phyloP scores from a whole-genome alignment of 2,329 filamentous ascomycete genomes.

The Didymellaceae sp. region DNA sequence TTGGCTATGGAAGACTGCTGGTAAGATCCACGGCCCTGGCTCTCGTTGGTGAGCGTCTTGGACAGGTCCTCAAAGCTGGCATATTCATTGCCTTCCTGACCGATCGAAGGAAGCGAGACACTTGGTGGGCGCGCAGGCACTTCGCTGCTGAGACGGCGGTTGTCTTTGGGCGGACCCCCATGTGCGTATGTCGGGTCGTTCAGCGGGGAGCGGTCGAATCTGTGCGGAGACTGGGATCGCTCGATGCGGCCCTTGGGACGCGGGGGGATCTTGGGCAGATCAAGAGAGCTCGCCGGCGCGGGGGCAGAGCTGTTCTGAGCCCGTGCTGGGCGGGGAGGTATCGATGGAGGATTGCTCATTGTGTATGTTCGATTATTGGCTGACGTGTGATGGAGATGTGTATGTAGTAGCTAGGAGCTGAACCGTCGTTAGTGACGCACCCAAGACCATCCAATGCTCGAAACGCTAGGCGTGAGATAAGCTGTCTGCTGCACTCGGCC shows the following conservation, averaged over 20 bases:
- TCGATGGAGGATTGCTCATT: constrained; percentile 59
- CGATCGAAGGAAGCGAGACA: constrained; percentile 82
- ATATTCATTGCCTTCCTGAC: constrained; percentile 91
- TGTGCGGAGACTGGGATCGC: constrained; percentile 77
- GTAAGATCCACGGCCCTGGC: constrained; percentile 55
- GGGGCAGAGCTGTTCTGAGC: constrained; percentile 54
- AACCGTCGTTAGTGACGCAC: constrained; percentile 31
- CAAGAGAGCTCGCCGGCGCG: constrained; percentile 51
- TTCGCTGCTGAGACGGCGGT: constrained; percentile 44
- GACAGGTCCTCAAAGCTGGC: constrained; percentile 63
- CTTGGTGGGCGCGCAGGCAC: constrained; percentile 70
- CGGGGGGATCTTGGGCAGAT: constrained; percentile 77
- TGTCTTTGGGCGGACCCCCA: constrained; percentile 43
- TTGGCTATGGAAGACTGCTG: constrained; percentile 79
- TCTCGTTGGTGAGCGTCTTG: constrained; percentile 42
- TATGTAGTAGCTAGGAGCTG: constrained; percentile 18
- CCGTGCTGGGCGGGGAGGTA: constrained; percentile 69
- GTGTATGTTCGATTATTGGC: constrained; percentile 27
- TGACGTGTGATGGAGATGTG: constrained; percentile 22
- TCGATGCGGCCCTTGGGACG: constrained; percentile 73
- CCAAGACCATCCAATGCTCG: constrained; percentile 23
- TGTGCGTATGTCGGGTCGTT: constrained; percentile 70
- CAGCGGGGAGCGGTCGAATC: constrained; percentile 84
- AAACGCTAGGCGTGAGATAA: constrained; percentile 35
- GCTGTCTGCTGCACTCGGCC: constrained; percentile 24